Evolutionary conservation across 2,329 filamentous ascomycete genomes (phyloP).

Genomic region (Dactylellina haptotyla): DNA sequence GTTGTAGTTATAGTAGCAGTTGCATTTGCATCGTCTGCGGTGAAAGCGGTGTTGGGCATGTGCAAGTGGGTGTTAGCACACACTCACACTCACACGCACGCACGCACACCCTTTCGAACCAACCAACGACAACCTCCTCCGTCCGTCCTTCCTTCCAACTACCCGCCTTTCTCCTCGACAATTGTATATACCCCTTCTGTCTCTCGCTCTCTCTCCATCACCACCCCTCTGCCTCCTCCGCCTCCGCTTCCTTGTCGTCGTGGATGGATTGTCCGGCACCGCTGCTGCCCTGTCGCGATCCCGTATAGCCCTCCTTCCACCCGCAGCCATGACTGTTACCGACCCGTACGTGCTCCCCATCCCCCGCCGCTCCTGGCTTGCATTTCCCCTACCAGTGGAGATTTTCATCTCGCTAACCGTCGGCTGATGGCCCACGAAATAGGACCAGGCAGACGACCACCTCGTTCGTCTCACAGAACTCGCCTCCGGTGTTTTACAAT

Average conservation of each 20-base stretch:
- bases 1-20: no score
- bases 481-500: constrained; percentile 45
- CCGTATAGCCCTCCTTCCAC: constrained; percentile 15
- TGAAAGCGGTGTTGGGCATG: no score
- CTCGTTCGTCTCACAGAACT: constrained; percentile 50
- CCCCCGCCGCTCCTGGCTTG: constrained; percentile 3
- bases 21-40: no score
- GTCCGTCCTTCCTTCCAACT: constrained; percentile 8
- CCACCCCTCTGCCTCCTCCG: background rate
- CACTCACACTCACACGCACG: background rate
- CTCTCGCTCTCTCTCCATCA: no score
- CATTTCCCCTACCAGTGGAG: constrained; percentile 19
- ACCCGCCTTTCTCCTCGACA: background rate
- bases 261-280: constrained; percentile 40
- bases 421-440: constrained; percentile 21
- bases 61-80: background rate
- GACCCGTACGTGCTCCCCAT: constrained; percentile 39
- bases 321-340: constrained; percentile 47
- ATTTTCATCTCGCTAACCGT: constrained; percentile 47
- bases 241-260: constrained; percentile 3
- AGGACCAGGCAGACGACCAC: constrained; percentile 44
- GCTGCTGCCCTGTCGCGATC: constrained; percentile 26
- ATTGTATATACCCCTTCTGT: constrained; percentile 22
- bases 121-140: background rate
- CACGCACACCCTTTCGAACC: background rate